A percentile compares a stretch with the other conserved stretches of the same genome.
phyloP scores from a whole-genome alignment of 495 filamentous ascomycete genomes.

The Diplogelasinospora grovesii region DNA sequence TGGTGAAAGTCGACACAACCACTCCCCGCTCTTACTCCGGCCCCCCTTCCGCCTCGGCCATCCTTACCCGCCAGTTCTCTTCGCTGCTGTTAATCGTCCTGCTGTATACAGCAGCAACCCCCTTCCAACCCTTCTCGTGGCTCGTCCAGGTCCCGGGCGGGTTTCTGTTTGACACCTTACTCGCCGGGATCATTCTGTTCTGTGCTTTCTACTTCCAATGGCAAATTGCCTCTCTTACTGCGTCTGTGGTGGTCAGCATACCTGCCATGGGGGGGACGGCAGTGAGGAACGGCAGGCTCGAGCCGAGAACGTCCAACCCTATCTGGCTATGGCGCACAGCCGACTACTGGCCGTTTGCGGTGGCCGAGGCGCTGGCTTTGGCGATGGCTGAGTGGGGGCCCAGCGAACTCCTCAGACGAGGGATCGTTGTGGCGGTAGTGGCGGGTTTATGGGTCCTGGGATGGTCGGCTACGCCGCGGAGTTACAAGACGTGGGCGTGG shows the following conservation, averaged over 20 bases:
- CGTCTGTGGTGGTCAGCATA: slow-evolving; percentile 2
- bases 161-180: slow-evolving; percentile 10
- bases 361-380: slow-evolving; percentile 6
- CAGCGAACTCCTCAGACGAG: slow-evolving; percentile 8
- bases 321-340: slow-evolving; percentile 7
- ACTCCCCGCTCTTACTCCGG: too few relatives aligned
- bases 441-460: slow-evolving; percentile 9
- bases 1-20: too few relatives aligned
- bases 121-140: slow-evolving; percentile 10
- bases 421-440: slow-evolving; percentile 2
- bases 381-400: slow-evolving; percentile 7
- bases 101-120: slow-evolving; percentile 17
- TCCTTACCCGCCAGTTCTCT: slow-evolving; percentile 9
- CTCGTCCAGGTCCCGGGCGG: background rate
- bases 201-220: slow-evolving; percentile 16
- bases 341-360: slow-evolving; percentile 9
- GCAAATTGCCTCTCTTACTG: slow-evolving; percentile 11
- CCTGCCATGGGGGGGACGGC: slow-evolving; percentile 1
- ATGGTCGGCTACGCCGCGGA: slow-evolving; percentile 12
- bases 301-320: background rate
- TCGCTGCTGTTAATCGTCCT: slow-evolving; percentile 7
- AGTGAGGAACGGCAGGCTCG: slow-evolving; percentile 10
- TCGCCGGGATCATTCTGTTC: slow-evolving; percentile 13
- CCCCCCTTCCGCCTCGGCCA: background rate
- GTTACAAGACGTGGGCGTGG: slow-evolving; percentile 15